Base-by-base conservation (phyloP, 75 land plant genomes). In the Cryptomeria japonica region DNA sequence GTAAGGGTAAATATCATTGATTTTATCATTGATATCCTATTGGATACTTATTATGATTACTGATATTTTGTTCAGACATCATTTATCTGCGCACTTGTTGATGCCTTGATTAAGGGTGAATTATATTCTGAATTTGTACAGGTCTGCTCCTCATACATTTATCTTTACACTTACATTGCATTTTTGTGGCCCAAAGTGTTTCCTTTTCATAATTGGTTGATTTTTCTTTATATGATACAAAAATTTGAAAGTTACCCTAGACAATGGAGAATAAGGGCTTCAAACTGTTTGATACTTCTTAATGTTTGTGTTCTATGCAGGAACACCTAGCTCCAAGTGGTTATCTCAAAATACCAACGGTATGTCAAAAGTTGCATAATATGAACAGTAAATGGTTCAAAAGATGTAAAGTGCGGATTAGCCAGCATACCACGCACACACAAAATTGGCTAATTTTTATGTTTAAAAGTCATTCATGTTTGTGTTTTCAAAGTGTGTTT, bases 291-390 rank as follows among this genome's bases (percentile, higher is more conserved):
- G 0, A 12, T 46, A 39, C 89, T 19, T 76, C 32, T 51, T 49
- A 25, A 5, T 36, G 19, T 88, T 68, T 47, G 19, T 41, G 87
- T 56, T 36, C 41, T 83, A 77, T 90, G 88, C 95, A 98, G 99
- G 95, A 86, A 70, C 98, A 98, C 87, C 89, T 98, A 68, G 99
- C 99, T 89, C 99, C 99, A 28, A 92, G 93, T 88, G 96, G 97
- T 76, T 98, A 98, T 88, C 90, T 98, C 41, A 98, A 98, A 88
- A 91, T 98, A 15, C 99, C 99, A 83, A 97, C 89, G 88, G 99
- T 98, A 85, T 90, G 96, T 92, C 75, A 89, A 16, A 64, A n/a
- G n/a, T 42, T 82, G 22, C n/a, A 42, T 25, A 11, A 44, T 46
- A 46, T 79, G 42, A 79, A 11, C 32, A 46, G 51, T 82, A n/a